Evolutionary conservation across 169 alveolate genomes (phyloP).

Genomic region (Eimeria tenella): DNA sequence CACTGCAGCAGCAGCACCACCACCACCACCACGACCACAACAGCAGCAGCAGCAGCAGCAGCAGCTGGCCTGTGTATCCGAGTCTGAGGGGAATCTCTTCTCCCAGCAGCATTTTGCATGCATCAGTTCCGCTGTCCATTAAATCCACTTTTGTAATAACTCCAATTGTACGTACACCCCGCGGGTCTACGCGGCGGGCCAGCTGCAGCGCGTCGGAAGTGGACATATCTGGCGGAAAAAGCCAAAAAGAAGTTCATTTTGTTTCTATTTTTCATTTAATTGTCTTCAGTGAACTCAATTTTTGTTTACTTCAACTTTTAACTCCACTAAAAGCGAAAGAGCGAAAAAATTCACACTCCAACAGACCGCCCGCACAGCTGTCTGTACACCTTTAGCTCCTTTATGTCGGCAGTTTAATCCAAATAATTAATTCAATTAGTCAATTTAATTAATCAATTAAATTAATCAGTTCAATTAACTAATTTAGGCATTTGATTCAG

Average conservation of each 20-base stretch:
- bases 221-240: slow-evolving; percentile 92
- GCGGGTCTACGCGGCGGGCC: slow-evolving; percentile 97
- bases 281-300: too few species aligned
- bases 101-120: slow-evolving; percentile 96
- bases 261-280: not conserved
- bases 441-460: too few species aligned
- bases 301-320: too few species aligned
- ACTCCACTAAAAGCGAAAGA: too few species aligned
- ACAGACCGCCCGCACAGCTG: not conserved
- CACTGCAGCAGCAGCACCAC: slow-evolving; percentile 88
- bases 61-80: slow-evolving; percentile 95
- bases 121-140: slow-evolving; percentile 99
- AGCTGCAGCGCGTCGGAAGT: slow-evolving; percentile 98
- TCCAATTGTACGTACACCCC: slow-evolving; percentile 97
- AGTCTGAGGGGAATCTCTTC: slow-evolving; percentile 97
- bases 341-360: too few species aligned
- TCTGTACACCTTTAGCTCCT: not conserved
- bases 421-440: too few species aligned
- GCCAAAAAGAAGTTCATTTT: not conserved
- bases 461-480: too few species aligned
- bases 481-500: too few species aligned
- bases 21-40: slow-evolving; percentile 85
- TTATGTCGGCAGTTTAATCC: too few species aligned
- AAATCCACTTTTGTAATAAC: slow-evolving; percentile 96
- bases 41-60: slow-evolving; percentile 77